Base-by-base conservation (phyloP, 768 basidiomycete species). In the Lactarius quietus region DNA sequence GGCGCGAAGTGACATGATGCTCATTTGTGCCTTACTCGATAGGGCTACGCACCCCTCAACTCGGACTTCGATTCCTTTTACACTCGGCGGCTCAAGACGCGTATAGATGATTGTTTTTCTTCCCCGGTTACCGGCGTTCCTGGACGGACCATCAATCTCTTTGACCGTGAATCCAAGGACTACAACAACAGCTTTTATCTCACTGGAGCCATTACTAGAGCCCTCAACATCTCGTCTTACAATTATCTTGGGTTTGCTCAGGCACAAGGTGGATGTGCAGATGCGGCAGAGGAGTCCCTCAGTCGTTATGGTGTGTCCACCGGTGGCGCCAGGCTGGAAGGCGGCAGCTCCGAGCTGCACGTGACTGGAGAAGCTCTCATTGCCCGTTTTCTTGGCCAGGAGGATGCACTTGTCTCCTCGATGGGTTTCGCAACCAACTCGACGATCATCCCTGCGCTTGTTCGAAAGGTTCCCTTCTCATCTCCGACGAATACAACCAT, bases 1-100 rank as follows among this genome's bases (percentile, higher is more conserved):
- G 12, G 28, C 61, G 35, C 12, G n/a, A 23, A 6, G 63, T 64
- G 8, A 57, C 62, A 35, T 51, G 43, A 59, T 36, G 65, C 66
- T 65, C 43, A 57, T 66, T 56, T 52, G 4, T 41, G 17, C 38
- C n/a, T 8, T 31, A n/a, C 48, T 62, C 57, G 33, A 48, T 75
- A 98, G 94, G 97, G 96, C 63, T 95, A 97, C 73, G 96, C 95
- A 2, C 92, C 97, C 6, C 83, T 98, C 66, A 96, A 94, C 78
- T 97, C 95, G 10, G 97, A 98, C 75, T 98, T 98, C 70, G 96
- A 98, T 76, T 98, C 97, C 7, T 99, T 98, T 80, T 98, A 98
- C 82, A 96, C 95, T 65, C 93, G 96, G 58, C 89, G 95, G 4
- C 85, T 98, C 69, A 98, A 98, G 75, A 81, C 83, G 14, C 93